phyloP scores from a whole-genome alignment of 163 green algal genomes.

The Volvox carteri region DNA sequence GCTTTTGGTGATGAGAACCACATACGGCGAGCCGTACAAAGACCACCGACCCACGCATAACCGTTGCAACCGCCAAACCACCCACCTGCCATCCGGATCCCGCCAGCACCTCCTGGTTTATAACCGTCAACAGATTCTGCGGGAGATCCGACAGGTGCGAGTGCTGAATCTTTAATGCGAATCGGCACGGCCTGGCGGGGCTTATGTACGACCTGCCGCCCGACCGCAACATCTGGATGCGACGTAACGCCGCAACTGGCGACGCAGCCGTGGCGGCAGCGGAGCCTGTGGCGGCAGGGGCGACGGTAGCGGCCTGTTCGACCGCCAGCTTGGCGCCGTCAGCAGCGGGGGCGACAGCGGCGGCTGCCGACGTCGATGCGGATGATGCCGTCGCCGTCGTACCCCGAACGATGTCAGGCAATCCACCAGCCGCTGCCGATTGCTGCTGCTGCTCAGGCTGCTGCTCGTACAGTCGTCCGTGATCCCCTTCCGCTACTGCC shows the following conservation, averaged over 20 bases:
- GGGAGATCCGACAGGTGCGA: constrained; percentile 41
- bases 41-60: too few species aligned
- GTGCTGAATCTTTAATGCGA: constrained; percentile 28
- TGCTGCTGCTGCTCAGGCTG: background rate
- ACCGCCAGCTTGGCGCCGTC: too few species aligned
- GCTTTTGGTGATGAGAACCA: too few species aligned
- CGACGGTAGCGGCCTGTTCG: too few species aligned
- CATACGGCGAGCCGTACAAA: too few species aligned
- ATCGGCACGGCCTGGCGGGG: constrained; percentile 18
- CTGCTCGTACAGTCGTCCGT: background rate
- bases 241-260: background rate
- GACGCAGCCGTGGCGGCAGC: background rate
- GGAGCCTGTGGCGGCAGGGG: too few species aligned
- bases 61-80: too few species aligned
- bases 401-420: too few species aligned
- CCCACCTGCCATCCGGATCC: constrained; percentile 44
- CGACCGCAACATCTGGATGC: background rate
- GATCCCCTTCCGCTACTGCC: background rate
- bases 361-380: background rate
- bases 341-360: background rate
- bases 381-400: too few species aligned
- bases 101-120: constrained; percentile 8
- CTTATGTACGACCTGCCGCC: background rate
- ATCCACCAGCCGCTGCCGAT: too few species aligned
- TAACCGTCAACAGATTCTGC: constrained; percentile 1